phyloP scores from a whole-genome alignment of 176 grass and related monocot species.

The Carex myosuroides region DNA sequence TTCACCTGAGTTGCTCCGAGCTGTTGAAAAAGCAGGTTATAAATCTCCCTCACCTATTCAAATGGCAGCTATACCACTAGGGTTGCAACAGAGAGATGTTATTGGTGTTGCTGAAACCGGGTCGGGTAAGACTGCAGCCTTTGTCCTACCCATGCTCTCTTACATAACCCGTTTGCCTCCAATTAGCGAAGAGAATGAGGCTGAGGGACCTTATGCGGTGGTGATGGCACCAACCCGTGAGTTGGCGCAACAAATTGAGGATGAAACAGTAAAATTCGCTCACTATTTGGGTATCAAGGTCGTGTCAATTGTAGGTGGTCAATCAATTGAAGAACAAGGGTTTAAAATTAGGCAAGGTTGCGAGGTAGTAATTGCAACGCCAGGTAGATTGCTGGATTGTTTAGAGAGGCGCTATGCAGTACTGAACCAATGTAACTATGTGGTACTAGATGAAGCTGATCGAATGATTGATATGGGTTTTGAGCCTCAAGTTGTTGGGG shows the following conservation, averaged over 20 bases:
- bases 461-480: slow-evolving; percentile 99
- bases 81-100: slow-evolving; percentile 93
- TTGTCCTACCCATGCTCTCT: slow-evolving; percentile 88
- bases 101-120: slow-evolving; percentile 95
- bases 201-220: slow-evolving; percentile 94
- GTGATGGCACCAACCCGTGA: slow-evolving; percentile 97
- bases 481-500: slow-evolving; percentile 93
- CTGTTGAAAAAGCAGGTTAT: slow-evolving; percentile 80
- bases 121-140: slow-evolving; percentile 93
- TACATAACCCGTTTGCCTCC: slow-evolving; percentile 88
- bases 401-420: slow-evolving; percentile 93
- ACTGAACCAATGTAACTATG: slow-evolving; percentile 97
- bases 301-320: slow-evolving; percentile 90
- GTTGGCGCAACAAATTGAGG: slow-evolving; percentile 97
- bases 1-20: slow-evolving; percentile 57
- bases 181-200: slow-evolving; percentile 89
- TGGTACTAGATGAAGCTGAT: slow-evolving; percentile 96
- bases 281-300: slow-evolving; percentile 93
- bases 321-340: slow-evolving; percentile 97
- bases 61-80: slow-evolving; percentile 94
- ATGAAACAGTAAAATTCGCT: slow-evolving; percentile 95
- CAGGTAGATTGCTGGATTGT: slow-evolving; percentile 90
- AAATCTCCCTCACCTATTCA: slow-evolving; percentile 83
- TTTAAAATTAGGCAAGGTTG: slow-evolving; percentile 94
- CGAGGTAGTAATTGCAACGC: slow-evolving; percentile 92